Evolutionary conservation across 2,329 filamentous ascomycete species (phyloP), one percentile per base, ranked within the genome.

Genomic region (Cercospora sesami): DNA sequence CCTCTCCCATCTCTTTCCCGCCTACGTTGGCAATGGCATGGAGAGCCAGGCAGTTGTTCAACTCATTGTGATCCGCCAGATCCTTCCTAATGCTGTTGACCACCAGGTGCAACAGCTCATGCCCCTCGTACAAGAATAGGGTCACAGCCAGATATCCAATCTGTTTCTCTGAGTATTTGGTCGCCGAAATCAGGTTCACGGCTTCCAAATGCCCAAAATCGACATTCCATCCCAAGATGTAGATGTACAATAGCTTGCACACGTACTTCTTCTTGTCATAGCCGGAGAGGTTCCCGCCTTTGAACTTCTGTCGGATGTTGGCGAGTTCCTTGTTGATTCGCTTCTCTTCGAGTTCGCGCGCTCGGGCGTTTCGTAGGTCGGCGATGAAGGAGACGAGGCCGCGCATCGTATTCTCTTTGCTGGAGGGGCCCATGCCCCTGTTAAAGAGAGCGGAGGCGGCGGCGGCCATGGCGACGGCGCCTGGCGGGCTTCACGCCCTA

Each of bases 251-350:
- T 74, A 99, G 88, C 89, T 99, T 99, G 92, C 95, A 99, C 73
- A 99, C 95, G 79, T 99, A 99, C 91, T 99, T 99, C 87, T 99
- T 99, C 86, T 96, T 97, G 85, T 97, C 93, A 79, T 99, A 99
- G 73, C 95, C 96, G 78, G 91, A 97, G 67, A 99, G 84, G 78
- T 87, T 95, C 72, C 78, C 82, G 86, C 87, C 87, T 86, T 96
- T 97, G 85, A 98, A 99, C 82, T 98, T 98, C 83, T 97, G 93
- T 77, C 93, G 89, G 80, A 99, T 99, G 79, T 99, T 99, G 78
- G 95, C 95, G 80, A 99, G 83, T 83, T 99, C 95, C 84, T 99
- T 99, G 82, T 99, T 99, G 84, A 99, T 98, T 78, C 95, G 88
- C 86, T 99, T 99, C 85, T 99, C 95, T 80, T 99, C 95, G 71